phyloP scores from a whole-genome alignment of 352 stramenopile genomes.

The Bremia lactucae region DNA sequence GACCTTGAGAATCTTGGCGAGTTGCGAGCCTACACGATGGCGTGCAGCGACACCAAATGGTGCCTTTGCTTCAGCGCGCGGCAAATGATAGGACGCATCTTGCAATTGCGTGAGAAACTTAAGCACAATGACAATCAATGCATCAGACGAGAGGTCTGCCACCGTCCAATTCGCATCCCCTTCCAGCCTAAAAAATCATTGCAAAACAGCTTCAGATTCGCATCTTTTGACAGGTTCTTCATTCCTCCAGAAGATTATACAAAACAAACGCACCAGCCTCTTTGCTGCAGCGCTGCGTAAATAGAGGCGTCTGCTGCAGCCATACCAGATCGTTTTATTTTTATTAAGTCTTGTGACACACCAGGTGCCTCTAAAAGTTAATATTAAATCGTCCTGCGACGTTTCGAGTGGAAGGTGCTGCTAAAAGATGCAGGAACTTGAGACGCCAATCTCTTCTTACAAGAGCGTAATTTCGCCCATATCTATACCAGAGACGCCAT shows the following conservation, averaged over 20 bases:
- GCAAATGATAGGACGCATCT: constrained; percentile 16
- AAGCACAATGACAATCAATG: constrained; percentile 37
- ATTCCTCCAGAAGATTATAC: background rate
- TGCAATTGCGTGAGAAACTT: constrained; percentile 34
- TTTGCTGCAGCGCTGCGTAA: constrained; percentile 39
- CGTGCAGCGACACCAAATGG: constrained; percentile 53
- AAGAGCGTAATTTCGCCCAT: background rate
- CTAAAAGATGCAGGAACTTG: background rate
- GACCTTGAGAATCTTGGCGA: constrained; percentile 72
- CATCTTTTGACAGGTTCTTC: background rate
- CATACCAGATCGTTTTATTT: constrained; percentile 12
- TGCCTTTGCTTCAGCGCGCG: constrained; percentile 5
- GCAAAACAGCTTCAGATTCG: background rate
- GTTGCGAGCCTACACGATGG: constrained; percentile 62
- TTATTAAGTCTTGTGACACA: too few species aligned
- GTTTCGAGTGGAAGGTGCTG: background rate
- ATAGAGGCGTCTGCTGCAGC: constrained; percentile 37
- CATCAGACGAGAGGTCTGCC: constrained; percentile 29
- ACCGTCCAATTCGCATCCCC: constrained; percentile 9
- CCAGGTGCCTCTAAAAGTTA: background rate
- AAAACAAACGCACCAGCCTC: constrained; percentile 21
- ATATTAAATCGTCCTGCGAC: background rate
- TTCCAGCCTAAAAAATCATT: constrained; percentile 10
- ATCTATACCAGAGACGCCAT: background rate
- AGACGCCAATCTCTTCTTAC: background rate